Evolutionary conservation across 495 filamentous ascomycete genomes (phyloP).

Genomic region (Aspergillus nidulans): DNA sequence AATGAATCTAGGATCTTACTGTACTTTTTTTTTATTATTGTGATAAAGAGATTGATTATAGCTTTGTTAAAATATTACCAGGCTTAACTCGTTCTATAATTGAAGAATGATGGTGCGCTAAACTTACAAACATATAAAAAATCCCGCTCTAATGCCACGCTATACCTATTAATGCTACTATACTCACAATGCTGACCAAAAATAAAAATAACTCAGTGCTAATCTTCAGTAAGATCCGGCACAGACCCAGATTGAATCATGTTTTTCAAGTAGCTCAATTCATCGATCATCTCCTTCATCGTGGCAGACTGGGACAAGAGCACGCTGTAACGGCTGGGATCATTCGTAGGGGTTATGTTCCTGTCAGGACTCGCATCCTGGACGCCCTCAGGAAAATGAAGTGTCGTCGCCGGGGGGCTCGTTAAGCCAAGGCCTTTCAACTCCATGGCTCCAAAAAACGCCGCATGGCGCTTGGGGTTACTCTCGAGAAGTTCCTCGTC

Average conservation of each 20-base stretch:
- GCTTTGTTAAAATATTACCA: too few relatives aligned
- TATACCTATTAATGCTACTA: not conserved
- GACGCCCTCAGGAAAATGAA: conserved; percentile 19
- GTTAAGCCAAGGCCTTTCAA: conserved; percentile 28
- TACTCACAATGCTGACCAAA: conserved; percentile 5
- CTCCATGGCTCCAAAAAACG: conserved; percentile 36
- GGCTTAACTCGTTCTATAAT: not conserved
- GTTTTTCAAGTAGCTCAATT: conserved; percentile 49
- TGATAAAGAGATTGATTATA: not conserved
- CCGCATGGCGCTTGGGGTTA: conserved; percentile 45
- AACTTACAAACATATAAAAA: not conserved
- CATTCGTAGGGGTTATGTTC: conserved; percentile 3
- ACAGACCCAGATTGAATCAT: conserved; percentile 38
- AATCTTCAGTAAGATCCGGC: conserved; percentile 13
- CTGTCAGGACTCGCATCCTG: conserved; percentile 7
- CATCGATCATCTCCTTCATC: conserved; percentile 49
- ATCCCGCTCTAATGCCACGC: not conserved
- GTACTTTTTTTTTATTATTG: not conserved
- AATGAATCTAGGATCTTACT: not conserved
- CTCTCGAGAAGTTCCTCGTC: conserved; percentile 33
- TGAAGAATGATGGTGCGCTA: not conserved
- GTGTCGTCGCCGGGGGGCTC: conserved; percentile 25
- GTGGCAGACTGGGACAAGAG: conserved; percentile 29
- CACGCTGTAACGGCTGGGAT: conserved; percentile 19
- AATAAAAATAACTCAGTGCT: not conserved